Evolutionary conservation across 768 basidiomycete genomes (phyloP).

Genomic region (Panellus pusillus): DNA sequence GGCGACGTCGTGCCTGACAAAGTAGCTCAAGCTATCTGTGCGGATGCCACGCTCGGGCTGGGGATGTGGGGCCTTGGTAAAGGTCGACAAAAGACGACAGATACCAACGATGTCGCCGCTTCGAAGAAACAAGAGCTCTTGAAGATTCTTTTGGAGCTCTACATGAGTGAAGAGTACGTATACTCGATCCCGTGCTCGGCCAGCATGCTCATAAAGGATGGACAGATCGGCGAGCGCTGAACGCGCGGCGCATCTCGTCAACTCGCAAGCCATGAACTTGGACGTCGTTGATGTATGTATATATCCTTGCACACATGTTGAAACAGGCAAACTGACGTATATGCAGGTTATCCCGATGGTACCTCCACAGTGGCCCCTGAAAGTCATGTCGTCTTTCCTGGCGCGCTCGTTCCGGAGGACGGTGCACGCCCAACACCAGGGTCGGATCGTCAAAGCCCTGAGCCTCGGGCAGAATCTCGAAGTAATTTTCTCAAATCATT

Average conservation of each 20-base stretch:
- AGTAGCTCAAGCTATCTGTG: conserved; percentile 51
- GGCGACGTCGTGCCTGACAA: conserved; percentile 72
- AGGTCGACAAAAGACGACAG: conserved; percentile 33
- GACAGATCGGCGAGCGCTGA: conserved; percentile 52
- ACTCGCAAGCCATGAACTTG: conserved; percentile 77
- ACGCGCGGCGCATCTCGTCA: conserved; percentile 68
- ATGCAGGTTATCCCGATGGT: conserved; percentile 63
- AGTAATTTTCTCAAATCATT: conserved; percentile 31
- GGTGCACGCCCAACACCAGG: conserved; percentile 69
- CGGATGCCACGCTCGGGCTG: conserved; percentile 48
- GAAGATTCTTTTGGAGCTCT: conserved; percentile 74
- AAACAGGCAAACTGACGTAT: conserved; percentile 1
- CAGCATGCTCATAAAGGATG: not conserved
- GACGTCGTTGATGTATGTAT: conserved; percentile 69
- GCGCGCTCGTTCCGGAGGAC: conserved; percentile 75
- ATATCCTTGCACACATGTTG: conserved; percentile 26
- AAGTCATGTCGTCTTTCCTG: conserved; percentile 73
- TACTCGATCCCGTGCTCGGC: not conserved
- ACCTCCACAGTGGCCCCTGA: conserved; percentile 76
- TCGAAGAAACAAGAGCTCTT: conserved; percentile 56
- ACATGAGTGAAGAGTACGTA: conserved; percentile 75
- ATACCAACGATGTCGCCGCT: conserved; percentile 37
- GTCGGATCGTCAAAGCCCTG: conserved; percentile 75
- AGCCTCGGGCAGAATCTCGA: conserved; percentile 79
- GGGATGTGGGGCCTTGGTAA: conserved; percentile 51